Evolutionary conservation across 495 filamentous ascomycete species (phyloP), one percentile per base, ranked within the genome.

Genomic region (Polyplosphaeria fusca): DNA sequence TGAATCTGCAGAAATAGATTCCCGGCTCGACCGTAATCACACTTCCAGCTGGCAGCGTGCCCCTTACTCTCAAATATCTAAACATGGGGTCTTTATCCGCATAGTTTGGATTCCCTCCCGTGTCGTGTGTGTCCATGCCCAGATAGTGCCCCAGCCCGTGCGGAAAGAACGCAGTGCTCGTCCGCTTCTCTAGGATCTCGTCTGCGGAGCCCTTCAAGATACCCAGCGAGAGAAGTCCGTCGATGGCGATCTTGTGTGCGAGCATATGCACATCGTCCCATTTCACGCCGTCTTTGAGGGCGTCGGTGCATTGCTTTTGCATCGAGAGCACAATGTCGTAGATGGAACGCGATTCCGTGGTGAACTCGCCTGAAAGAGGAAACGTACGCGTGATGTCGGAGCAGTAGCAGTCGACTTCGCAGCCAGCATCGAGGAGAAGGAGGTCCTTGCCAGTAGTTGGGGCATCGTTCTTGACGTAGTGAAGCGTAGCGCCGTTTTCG

Each of bases 71-170:
- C 38, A 99, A 73, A 61, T 94, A 95, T 22, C 77, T 77, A 69
- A 93, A 95, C 81, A 96, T 86, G 38, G 81, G 69, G 70, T 99
- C 91, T 60, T 76, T 73, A 65, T 97, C 94, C 37, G 74, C 75
- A 60, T 95, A 95, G 68, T 96, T 87, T 1, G 90, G 79, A 68
- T 93, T 82, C 18, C 90, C 91, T 53, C 91, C 91, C 1, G 85
- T 87, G 67, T 96, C 91, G 72, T 96, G 91, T 5, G 89, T 95
- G 70, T 96, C 91, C 86, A 96, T 88, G 45, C 91, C 91, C 7
- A 96, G 76, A 63, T 94, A 92, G 68, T 96, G 90, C 0, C 91
- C 91, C 3, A 96, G 76, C 4, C 91, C 91, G 67, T 96, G 91
- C 3, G 91, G 91, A 68, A 95, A 87, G 75, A 96, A 96, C 4